Evolutionary conservation across 2,329 filamentous ascomycete species (phyloP), one percentile per base, ranked within the genome.

Genomic region (Diplocarpon rosae): DNA sequence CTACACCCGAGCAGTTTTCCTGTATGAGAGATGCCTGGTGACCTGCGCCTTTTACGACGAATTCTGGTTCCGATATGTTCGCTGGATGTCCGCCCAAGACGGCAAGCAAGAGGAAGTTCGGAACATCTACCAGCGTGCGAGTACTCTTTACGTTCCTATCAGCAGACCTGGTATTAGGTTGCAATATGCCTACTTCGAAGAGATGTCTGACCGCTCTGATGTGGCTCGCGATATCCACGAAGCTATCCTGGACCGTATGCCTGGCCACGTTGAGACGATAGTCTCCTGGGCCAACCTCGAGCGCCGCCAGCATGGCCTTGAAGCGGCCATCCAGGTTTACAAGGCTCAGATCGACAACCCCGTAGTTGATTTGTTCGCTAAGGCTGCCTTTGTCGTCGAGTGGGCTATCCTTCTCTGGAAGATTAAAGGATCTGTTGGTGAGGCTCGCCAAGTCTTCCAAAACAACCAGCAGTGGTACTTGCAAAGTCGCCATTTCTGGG

Each of bases 1-100:
- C 52, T 86, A 80, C 53, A 65, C 71, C 12, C 78, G 92, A 47
- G 82, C 75, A 37, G 76, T 84, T 5, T 92, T 92, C 59, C 68
- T 98, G 28, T 96, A 98, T 62, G 92, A 98, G 68, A 81, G 92
- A 41, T 96, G 89, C 57, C 66, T 98, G 42, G 86, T 95, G 30
- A 90, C 87, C 0, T 93, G 86, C 58, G 90, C 92, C 13, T 83
- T 93, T 54, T 95, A 98, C 61, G 90, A 96, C 39, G 90, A 96
- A 61, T 94, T 96, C 64, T 98, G 92, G 92, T 79, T 94, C 58
- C 83, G 92, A n/a, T 98, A 95, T 64, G 86, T 84, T 13, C 75
- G 90, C 33, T 98, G 92, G 92, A 94, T 95, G 85, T 73, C 76
- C 47, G 78, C 78, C 0, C 85, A 94, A 60, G 67, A 77, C 1